Evolutionary conservation across 2,329 filamentous ascomycete genomes (phyloP), one percentile per base, ranked within the genome.

Genomic region (Metarhizium humberi): DNA sequence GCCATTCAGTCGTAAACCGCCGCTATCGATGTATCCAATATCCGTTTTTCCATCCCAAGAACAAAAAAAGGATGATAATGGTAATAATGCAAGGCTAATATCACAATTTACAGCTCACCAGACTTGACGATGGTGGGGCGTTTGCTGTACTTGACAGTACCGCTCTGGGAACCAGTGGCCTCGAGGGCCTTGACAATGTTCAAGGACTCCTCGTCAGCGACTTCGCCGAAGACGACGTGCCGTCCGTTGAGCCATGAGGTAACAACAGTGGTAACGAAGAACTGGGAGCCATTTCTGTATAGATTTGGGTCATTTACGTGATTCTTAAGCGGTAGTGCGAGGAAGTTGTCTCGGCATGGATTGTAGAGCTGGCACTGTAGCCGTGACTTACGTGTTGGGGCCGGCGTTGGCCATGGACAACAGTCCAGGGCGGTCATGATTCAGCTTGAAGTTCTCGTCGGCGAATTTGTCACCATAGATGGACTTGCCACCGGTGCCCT

Each of bases 341-440:
- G 38, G 10, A n/a, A 40, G 32, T 11, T 14, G 13, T 5, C 10
- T 40, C 38, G 38, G 14, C 38, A 16, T 11, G 10, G 13, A 16
- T 40, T 16, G 38, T 11, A 40, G 38, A 40, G 5, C 13, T 40
- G 38, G 36, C 10, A n/a, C 25, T 30, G 20, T 30, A 14, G 45
- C 14, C 6, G 7, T 14, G 45, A 56, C 81, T 74, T 78, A 86
- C 83, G 92, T 97, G 87, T 97, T 95, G 70, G 88, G 87, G 65
- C 91, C 91, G 66, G 91, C 88, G 76, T 96, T 96, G 73, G 91
- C 91, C 91, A 96, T 96, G 75, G 91, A 95, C 63, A 96, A 82
- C 65, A 92, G 81, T 78, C 86, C 88, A 60, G 87, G 86, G 66
- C 78, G 76, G 73, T 73, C 74, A 84, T 96, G 91, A 78, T 83